Evolutionary conservation across 2,329 filamentous ascomycete genomes (phyloP).

Genomic region (Sporothrix curviconia): DNA sequence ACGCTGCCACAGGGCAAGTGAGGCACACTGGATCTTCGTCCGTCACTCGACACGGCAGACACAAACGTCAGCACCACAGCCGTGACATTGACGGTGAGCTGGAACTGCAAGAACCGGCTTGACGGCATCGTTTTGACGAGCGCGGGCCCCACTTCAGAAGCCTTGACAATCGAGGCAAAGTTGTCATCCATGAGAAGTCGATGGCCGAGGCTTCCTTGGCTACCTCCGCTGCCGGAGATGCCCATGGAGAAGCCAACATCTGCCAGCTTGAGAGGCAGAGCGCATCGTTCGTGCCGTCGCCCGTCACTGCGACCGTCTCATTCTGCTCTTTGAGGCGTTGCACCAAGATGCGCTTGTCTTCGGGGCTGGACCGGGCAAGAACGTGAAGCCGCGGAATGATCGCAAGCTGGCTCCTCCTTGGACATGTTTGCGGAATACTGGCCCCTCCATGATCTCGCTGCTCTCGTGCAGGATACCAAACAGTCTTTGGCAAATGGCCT

Average conservation of each 20-base stretch:
- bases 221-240: constrained; percentile 73
- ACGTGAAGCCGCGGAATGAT: constrained; percentile 65
- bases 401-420: constrained; percentile 56
- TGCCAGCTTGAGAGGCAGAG: constrained; percentile 72
- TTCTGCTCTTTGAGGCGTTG: constrained; percentile 63
- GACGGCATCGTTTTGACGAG: constrained; percentile 72
- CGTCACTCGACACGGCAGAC: constrained; percentile 66
- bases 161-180: constrained; percentile 79
- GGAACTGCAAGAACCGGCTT: constrained; percentile 72
- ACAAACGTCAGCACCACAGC: constrained; percentile 84
- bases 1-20: constrained; percentile 85
- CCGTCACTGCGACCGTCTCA: constrained; percentile 76
- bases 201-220: constrained; percentile 81
- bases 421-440: constrained; percentile 68
- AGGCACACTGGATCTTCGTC: constrained; percentile 67
- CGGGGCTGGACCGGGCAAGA: constrained; percentile 66
- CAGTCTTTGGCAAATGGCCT: constrained; percentile 73
- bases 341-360: constrained; percentile 70
- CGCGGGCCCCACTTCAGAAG: constrained; percentile 70
- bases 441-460: constrained; percentile 70
- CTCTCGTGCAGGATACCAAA: constrained; percentile 63
- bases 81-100: constrained; percentile 85
- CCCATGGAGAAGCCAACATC: constrained; percentile 85
- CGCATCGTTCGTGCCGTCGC: constrained; percentile 78
- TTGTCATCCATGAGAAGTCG: constrained; percentile 84